These are phyloP conservation scores for Voacanga thouarsii DNA, from an alignment of 257 asterid species.

Conservation along the genomic window DNA sequence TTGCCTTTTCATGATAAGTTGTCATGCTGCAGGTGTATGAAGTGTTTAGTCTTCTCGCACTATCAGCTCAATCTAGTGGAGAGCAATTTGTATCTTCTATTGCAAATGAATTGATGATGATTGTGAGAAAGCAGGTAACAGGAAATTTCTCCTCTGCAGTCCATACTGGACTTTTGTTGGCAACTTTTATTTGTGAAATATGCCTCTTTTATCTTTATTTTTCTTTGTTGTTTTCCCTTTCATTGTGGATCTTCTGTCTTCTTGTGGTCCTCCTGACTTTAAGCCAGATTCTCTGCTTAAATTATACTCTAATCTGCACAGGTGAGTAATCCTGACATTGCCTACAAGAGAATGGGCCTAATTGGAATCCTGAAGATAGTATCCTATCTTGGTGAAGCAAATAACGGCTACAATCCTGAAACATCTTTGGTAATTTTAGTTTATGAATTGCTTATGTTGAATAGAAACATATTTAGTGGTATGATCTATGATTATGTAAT, in stretches of 20 bases:
- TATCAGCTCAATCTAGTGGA: constrained; percentile 52
- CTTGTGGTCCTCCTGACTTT: background rate
- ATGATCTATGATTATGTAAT: background rate
- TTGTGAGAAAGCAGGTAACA: constrained; percentile 74
- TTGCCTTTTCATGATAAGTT: constrained; percentile 17
- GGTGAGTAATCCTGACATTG: constrained; percentile 70
- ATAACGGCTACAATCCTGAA: constrained; percentile 39
- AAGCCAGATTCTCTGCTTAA: constrained; percentile 24
- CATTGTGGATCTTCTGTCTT: background rate
- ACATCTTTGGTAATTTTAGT: constrained; percentile 49
- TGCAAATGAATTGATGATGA: constrained; percentile 78
- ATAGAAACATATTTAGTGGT: background rate
- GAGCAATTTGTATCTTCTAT: constrained; percentile 63
- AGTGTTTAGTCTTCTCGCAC: constrained; percentile 68
- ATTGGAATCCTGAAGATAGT: constrained; percentile 78
- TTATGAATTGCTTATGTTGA: constrained; percentile 10
- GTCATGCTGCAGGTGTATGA: constrained; percentile 69
- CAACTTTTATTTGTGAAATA: background rate
- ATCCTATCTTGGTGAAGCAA: constrained; percentile 62
- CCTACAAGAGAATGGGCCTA: constrained; percentile 86
- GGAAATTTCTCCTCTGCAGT: background rate
- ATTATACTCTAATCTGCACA: constrained; percentile 25
- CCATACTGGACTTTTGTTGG: background rate
- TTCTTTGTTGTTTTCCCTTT: constrained; percentile 1
- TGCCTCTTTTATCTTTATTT: constrained; percentile 9